Evolutionary conservation across 2,329 filamentous ascomycete genomes (phyloP), one percentile per base, ranked within the genome.

Genomic region (Coniochaeta ligniaria): DNA sequence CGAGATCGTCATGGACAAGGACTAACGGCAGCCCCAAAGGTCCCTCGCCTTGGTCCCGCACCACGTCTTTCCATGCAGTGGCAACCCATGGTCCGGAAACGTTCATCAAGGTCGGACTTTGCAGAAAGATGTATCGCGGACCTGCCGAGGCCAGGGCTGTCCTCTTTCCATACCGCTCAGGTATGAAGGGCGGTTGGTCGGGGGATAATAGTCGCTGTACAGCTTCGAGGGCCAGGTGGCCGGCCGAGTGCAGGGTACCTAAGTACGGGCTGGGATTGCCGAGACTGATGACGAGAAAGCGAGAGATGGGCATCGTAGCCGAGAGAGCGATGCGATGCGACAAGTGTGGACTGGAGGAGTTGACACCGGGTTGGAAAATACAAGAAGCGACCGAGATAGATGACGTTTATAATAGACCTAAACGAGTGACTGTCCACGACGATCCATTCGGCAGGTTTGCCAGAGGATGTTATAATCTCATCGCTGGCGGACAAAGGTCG

Each of bases 1-100:
- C 93, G 36, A 98, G 75, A 72, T 98, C 94, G 72, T 98, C 94
- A 72, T 98, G 92, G 22, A 98, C 78, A 14, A 98, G 77, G 0
- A 98, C 85, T 17, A 99, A 74, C 22, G 76, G 76, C 16, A 77
- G 70, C 35, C 76, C 65, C 16, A 67, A 59, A 14, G 69, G 65
- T 6, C 61, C 57, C 11, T 72, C 62, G 3, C 65, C 66, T 65
- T 63, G 70, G 66, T 77, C 65, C 64, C 67, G 75, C 62, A 86
- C 66, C 61, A 82, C 79, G n/a, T 83, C 76, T 45, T 79, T 80
- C 79, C 89, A 92, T 1, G 88, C 86, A 2, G 79, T 78, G 3
- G 83, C 77, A 0, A 96, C 83, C 62, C 87, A 90, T 0, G 81
- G 79, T 0, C 95, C 95, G 1, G 87, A 91, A 5, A 89, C 77